Conservation (phyloP, 2,329 filamentous ascomycete genomes). For the Neonectria punicea region DNA sequence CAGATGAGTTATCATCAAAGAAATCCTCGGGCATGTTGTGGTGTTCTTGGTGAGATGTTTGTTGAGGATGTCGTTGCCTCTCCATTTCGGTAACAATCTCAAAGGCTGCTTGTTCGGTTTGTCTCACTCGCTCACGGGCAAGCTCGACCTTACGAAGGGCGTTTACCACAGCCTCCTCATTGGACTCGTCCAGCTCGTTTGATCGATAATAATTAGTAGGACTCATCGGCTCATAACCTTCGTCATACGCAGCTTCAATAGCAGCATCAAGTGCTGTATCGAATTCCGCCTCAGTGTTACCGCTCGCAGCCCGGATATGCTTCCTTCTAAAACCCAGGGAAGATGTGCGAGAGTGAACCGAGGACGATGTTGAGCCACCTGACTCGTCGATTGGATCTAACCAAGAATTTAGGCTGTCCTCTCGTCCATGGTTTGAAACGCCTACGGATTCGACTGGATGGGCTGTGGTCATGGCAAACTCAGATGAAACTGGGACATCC, state of each 20-base stretch:
- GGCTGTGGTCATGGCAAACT: slow-evolving; percentile 46
- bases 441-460: slow-evolving; percentile 20
- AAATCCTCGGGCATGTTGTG: slow-evolving; percentile 60
- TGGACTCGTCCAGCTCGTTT: slow-evolving; percentile 51
- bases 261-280: slow-evolving; percentile 94
- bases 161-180: slow-evolving; percentile 61
- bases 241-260: slow-evolving; percentile 95
- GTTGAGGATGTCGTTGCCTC: slow-evolving; percentile 52
- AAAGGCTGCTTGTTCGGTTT: slow-evolving; percentile 75
- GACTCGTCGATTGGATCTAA: slow-evolving; percentile 95
- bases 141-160: slow-evolving; percentile 75
- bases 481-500: slow-evolving; percentile 46
- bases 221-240: slow-evolving; percentile 81
- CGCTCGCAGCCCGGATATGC: slow-evolving; percentile 74
- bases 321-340: slow-evolving; percentile 75
- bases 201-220: slow-evolving; percentile 55
- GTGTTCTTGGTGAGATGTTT: slow-evolving; percentile 40
- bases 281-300: slow-evolving; percentile 87
- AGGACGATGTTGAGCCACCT: slow-evolving; percentile 80
- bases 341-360: slow-evolving; percentile 82
- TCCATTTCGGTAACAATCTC: slow-evolving; percentile 53
- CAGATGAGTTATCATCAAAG: slow-evolving; percentile 72
- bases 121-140: slow-evolving; percentile 78
- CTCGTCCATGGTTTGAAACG: slow-evolving; percentile 59
- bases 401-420: slow-evolving; percentile 85